Evolutionary conservation across 306 rosid genomes (phyloP).

Genomic region (Vicia faba): DNA sequence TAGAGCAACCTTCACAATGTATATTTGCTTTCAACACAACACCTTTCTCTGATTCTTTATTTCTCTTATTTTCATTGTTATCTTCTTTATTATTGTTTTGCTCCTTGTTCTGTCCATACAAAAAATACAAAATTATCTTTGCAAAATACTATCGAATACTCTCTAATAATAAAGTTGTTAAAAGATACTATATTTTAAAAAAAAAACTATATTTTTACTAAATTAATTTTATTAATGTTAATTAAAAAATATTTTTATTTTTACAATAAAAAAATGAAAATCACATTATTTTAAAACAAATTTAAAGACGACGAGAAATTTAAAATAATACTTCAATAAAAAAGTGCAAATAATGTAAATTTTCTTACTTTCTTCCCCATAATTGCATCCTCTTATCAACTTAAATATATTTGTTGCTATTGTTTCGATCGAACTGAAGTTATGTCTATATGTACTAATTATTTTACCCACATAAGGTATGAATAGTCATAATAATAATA

Average conservation of each 20-base stretch:
- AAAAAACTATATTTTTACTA: too few species aligned
- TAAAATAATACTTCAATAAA: neutral
- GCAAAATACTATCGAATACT: neutral
- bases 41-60: slow-evolving; percentile 31
- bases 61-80: slow-evolving; percentile 14
- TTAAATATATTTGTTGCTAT: slow-evolving; percentile 1
- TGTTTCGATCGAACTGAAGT: neutral
- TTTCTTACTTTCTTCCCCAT: slow-evolving; percentile 42
- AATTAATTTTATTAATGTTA: too few species aligned
- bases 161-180: too few species aligned
- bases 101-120: slow-evolving; percentile 5
- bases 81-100: slow-evolving; percentile 11
- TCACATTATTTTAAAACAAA: too few species aligned
- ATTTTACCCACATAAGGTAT: slow-evolving; percentile 6
- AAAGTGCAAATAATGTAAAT: neutral
- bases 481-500: too few species aligned
- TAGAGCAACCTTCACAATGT: slow-evolving; percentile 77
- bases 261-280: too few species aligned
- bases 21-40: slow-evolving; percentile 71
- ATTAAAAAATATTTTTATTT: too few species aligned
- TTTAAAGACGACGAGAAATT: neutral
- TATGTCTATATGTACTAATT: slow-evolving; percentile 27
- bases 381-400: slow-evolving; percentile 10
- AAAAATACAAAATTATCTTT: neutral
- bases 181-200: too few species aligned